Evolutionary conservation across 805 yeast genomes (phyloP).

Genomic region (Zygotorulaspora sp.): DNA sequence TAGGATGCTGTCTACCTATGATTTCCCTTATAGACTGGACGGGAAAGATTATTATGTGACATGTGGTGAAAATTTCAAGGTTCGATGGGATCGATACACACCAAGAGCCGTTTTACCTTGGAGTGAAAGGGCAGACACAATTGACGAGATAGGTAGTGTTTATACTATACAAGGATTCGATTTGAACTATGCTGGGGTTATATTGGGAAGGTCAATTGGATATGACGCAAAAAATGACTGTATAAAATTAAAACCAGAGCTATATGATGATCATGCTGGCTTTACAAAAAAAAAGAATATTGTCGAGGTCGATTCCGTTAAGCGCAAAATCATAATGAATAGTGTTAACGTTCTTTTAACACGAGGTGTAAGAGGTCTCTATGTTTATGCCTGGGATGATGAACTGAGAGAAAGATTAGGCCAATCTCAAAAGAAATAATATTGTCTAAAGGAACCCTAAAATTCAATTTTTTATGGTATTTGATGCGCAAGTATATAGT

Average conservation of each 20-base stretch:
- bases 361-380: constrained; percentile 43
- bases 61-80: constrained; percentile 41
- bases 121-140: constrained; percentile 44
- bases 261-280: constrained; percentile 45
- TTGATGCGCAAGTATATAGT: too few relatives aligned
- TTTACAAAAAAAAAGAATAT: constrained; percentile 42
- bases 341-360: constrained; percentile 44
- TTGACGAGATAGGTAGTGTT: constrained; percentile 46
- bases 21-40: constrained; percentile 44
- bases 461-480: too few relatives aligned
- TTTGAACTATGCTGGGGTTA: constrained; percentile 44
- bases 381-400: constrained; percentile 41
- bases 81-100: constrained; percentile 45
- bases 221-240: constrained; percentile 37
- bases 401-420: constrained; percentile 36
- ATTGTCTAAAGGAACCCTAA: too few relatives aligned
- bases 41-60: constrained; percentile 44
- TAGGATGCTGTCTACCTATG: constrained; percentile 43
- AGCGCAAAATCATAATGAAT: constrained; percentile 40
- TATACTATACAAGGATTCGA: constrained; percentile 48
- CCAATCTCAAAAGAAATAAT: constrained; percentile 9
- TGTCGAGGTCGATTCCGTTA: constrained; percentile 35
- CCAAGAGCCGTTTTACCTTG: constrained; percentile 42
- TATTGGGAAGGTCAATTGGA: constrained; percentile 41
- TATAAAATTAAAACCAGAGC: constrained; percentile 35